phyloP scores from a whole-genome alignment of 2,329 filamentous ascomycete species.

The Botryotinia globosa region DNA sequence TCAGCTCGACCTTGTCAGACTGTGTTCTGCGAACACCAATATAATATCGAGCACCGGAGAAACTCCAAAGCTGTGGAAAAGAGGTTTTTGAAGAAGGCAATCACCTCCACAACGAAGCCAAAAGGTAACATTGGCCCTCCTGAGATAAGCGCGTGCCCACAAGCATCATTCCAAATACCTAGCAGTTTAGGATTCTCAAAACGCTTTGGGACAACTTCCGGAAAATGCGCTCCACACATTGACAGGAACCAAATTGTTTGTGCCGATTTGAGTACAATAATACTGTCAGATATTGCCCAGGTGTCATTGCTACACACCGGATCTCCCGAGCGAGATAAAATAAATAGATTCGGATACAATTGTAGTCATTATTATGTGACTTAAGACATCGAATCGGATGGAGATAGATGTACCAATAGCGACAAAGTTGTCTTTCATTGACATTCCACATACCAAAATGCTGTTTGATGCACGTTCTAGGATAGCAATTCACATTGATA shows the following conservation, averaged over 20 bases:
- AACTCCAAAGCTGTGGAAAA: not conserved
- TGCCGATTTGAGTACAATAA: not conserved
- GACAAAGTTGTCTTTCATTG: not conserved
- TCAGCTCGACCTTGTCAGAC: not conserved
- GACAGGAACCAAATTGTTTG: not conserved
- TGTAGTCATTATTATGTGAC: not conserved
- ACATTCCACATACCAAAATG: too few species aligned
- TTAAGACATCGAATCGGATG: not conserved
- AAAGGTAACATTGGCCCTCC: not conserved
- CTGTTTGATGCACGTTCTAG: too few species aligned
- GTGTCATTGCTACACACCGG: not conserved
- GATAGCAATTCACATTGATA: not conserved
- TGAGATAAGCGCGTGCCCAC: not conserved
- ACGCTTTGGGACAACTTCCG: not conserved
- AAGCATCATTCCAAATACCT: not conserved
- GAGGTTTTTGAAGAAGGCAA: not conserved
- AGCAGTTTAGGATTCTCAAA: not conserved
- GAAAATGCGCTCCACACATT: not conserved
- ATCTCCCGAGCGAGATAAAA: not conserved
- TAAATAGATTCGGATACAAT: not conserved
- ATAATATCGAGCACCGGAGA: not conserved
- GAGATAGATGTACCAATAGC: not conserved
- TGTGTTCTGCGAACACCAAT: not conserved
- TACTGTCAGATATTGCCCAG: not conserved
- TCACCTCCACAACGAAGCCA: not conserved